Conservation (phyloP, 1,139 yeast species). For the Pichia sp. region DNA sequence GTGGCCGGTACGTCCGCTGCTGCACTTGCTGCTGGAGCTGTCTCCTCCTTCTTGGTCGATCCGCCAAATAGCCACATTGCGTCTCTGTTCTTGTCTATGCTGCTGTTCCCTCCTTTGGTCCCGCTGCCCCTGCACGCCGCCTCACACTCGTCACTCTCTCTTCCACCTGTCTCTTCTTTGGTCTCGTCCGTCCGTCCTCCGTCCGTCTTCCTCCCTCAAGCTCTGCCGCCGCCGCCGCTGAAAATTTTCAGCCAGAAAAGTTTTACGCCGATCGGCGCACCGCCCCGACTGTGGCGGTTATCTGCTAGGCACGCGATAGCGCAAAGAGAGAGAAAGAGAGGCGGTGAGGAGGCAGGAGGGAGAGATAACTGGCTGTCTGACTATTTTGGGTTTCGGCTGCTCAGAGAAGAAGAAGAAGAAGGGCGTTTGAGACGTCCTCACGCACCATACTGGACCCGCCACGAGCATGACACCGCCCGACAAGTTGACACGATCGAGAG, state of each 20-base stretch:
- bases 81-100: background rate
- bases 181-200: background rate
- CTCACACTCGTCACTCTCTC: background rate
- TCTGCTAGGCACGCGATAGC: background rate
- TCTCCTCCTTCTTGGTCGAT: conserved; percentile 10
- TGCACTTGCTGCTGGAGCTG: background rate
- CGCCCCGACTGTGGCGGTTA: background rate
- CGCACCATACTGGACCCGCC: background rate
- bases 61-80: conserved; percentile 19
- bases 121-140: too few species aligned
- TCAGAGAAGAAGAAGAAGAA: background rate
- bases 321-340: too few species aligned
- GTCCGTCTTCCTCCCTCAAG: background rate
- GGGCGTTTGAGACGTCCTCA: too few species aligned
- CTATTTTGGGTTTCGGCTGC: background rate
- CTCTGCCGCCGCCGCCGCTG: background rate
- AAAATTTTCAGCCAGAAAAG: background rate
- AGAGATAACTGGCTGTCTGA: background rate
- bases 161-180: background rate
- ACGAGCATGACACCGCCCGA: background rate
- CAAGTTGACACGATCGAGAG: conserved; percentile 27
- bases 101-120: background rate
- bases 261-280: background rate
- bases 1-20: background rate
- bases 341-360: too few species aligned